A percentile compares a stretch with the other conserved stretches of the same genome.
These are phyloP conservation scores for Porosira glacialis DNA, from an alignment of 352 stramenopile species.

Conservation along the genomic window DNA sequence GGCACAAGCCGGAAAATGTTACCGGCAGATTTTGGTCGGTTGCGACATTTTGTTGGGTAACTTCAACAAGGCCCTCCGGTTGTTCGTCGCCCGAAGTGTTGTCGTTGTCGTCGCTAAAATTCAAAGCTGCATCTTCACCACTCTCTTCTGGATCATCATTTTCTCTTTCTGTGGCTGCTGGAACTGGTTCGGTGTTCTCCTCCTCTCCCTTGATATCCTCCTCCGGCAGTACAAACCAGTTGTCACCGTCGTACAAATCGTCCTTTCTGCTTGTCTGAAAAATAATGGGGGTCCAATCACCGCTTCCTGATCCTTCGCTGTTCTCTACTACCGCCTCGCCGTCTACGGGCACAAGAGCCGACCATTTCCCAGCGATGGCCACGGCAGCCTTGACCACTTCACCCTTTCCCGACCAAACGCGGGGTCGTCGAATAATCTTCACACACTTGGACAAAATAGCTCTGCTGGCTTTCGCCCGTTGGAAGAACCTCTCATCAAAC, in stretches of 20 bases:
- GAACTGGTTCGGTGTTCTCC: slow-evolving; percentile 17
- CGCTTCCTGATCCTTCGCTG: slow-evolving; percentile 6
- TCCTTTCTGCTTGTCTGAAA: slow-evolving; percentile 25
- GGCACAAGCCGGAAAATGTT: slow-evolving; percentile 58
- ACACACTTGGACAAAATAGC: slow-evolving; percentile 54
- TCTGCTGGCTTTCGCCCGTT: slow-evolving; percentile 45
- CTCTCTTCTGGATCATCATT: slow-evolving; percentile 6
- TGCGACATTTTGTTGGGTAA: slow-evolving; percentile 11
- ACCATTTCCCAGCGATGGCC: slow-evolving; percentile 50
- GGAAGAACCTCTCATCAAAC: slow-evolving; percentile 21
- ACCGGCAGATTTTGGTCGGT: slow-evolving; percentile 23
- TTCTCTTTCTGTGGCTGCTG: slow-evolving; percentile 15
- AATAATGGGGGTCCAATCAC: slow-evolving; percentile 30
- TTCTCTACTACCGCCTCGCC: too few relatives aligned
- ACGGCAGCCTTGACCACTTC: slow-evolving; percentile 49
- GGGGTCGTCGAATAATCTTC: slow-evolving; percentile 46
- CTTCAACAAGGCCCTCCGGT: slow-evolving; percentile 1
- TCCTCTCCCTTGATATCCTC: neutral
- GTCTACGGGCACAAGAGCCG: slow-evolving; percentile 10
- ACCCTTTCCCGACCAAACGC: slow-evolving; percentile 73
- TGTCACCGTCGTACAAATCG: slow-evolving; percentile 62
- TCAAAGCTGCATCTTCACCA: slow-evolving; percentile 26
- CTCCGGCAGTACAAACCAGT: slow-evolving; percentile 44
- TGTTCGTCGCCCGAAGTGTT: slow-evolving; percentile 34
- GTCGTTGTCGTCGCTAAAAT: slow-evolving; percentile 34